A percentile compares a stretch with the other conserved stretches of the same genome.
phyloP scores from a whole-genome alignment of 1,284 basidiomycete species.

The Phlebopus sp. region DNA sequence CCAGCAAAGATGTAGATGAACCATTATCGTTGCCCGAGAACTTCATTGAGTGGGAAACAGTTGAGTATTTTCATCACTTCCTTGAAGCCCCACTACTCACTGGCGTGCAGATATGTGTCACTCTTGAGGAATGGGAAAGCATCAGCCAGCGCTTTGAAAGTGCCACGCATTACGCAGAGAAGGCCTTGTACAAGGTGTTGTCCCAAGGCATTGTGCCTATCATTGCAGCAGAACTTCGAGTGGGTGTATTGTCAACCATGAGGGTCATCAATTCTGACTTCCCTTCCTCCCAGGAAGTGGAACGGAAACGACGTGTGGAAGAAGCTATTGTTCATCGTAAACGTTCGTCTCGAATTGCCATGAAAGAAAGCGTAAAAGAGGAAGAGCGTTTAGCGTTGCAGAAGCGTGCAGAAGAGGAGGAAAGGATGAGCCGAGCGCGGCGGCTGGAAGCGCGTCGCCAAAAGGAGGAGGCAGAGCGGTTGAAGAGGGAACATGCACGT shows the following conservation, averaged over 20 bases:
- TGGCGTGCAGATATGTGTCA: conserved; percentile 64
- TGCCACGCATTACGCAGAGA: conserved; percentile 77
- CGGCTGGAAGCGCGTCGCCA: conserved; percentile 61
- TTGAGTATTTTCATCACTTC: conserved; percentile 38
- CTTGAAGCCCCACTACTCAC: conserved; percentile 1
- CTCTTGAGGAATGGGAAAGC: conserved; percentile 77
- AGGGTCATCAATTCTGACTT: conserved; percentile 1
- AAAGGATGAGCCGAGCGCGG: conserved; percentile 60
- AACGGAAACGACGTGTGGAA: conserved; percentile 59
- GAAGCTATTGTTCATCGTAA: conserved; percentile 76
- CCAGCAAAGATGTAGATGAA: conserved; percentile 1
- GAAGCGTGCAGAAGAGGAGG: conserved; percentile 59
- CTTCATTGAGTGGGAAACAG: conserved; percentile 84
- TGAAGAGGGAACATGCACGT: conserved; percentile 54
- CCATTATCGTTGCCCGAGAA: conserved; percentile 38
- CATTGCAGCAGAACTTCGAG: conserved; percentile 63
- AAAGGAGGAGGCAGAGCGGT: conserved; percentile 61
- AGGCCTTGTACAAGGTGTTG: conserved; percentile 69
- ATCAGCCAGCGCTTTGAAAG: conserved; percentile 70
- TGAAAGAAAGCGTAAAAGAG: conserved; percentile 69
- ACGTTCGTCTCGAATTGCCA: conserved; percentile 79
- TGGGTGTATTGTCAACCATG: conserved; percentile 29
- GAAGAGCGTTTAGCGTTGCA: conserved; percentile 55
- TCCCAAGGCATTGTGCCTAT: conserved; percentile 62
- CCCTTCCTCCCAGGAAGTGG: conserved; percentile 50